phyloP scores from a whole-genome alignment of 129 eudicot species.

The Ambrosia trifida region DNA sequence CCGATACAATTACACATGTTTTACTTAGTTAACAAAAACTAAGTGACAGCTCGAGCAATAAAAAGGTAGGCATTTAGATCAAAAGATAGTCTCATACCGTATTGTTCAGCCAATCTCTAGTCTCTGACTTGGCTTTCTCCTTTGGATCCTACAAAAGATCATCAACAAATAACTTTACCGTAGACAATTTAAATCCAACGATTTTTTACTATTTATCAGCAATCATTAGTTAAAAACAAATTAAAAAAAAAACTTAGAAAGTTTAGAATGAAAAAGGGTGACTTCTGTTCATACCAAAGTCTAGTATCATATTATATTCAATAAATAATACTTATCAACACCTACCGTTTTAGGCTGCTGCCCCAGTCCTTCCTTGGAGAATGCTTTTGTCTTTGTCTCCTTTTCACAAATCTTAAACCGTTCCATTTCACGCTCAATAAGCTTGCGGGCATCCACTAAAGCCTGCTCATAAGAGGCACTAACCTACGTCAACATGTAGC shows the following conservation, averaged over 20 bases:
- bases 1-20: constrained; percentile 3
- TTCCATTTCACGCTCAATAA: constrained; percentile 94
- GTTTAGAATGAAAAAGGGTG: constrained; percentile 1
- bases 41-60: background rate
- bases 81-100: constrained; percentile 55
- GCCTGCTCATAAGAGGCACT: constrained; percentile 99
- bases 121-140: constrained; percentile 98
- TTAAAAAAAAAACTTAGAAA: background rate
- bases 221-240: background rate
- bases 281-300: constrained; percentile 7
- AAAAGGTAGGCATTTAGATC: constrained; percentile 15
- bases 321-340: constrained; percentile 3
- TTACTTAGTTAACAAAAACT: too few relatives aligned
- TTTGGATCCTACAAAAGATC: constrained; percentile 75
- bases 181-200: constrained; percentile 2
- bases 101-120: constrained; percentile 98
- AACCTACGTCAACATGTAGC: constrained; percentile 93
- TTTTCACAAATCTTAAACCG: constrained; percentile 93
- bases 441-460: constrained; percentile 95
- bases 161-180: constrained; percentile 21
- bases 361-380: constrained; percentile 94
- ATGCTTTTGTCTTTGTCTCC: constrained; percentile 96
- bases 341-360: constrained; percentile 94
- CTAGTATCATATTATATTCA: constrained; percentile 1
- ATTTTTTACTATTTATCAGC: background rate